Evolutionary conservation across 75 land plant genomes (phyloP).

Genomic region (Gnetum montanum): DNA sequence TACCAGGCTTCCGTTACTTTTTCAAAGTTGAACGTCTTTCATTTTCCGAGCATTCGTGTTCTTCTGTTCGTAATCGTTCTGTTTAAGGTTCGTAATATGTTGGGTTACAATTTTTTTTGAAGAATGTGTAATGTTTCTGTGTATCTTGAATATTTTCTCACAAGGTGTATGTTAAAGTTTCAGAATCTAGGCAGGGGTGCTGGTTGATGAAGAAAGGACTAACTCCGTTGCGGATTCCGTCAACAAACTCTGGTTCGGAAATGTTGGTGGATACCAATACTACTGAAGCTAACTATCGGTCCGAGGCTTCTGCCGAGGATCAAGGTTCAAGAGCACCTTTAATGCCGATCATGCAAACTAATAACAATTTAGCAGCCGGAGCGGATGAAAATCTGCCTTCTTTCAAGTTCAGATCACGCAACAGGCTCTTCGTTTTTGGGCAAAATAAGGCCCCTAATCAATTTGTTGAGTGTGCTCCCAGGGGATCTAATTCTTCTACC

Average conservation of each 20-base stretch:
- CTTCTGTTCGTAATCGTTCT: too few relatives aligned
- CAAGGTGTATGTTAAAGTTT: too few relatives aligned
- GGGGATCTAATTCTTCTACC: neutral
- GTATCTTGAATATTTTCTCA: too few relatives aligned
- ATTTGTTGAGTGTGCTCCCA: neutral
- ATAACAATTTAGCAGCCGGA: neutral
- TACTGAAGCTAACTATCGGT: constrained; percentile 1
- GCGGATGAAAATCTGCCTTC: neutral
- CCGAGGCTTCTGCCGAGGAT: neutral
- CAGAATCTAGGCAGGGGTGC: too few relatives aligned
- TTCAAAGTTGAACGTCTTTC: too few relatives aligned
- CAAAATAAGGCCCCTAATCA: neutral
- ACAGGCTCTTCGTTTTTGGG: neutral
- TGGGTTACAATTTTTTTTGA: too few relatives aligned
- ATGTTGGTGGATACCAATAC: neutral
- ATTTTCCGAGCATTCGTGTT: too few relatives aligned
- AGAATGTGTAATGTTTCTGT: too few relatives aligned
- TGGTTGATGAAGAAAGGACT: constrained; percentile 7
- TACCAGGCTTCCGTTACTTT: too few relatives aligned
- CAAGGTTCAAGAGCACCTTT: neutral
- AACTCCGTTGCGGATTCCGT: constrained; percentile 2
- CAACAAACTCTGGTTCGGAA: constrained; percentile 1
- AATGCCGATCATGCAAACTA: neutral
- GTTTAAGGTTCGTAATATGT: too few relatives aligned
- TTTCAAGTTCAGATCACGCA: neutral